These are phyloP conservation scores for Candida nanaspora DNA, from an alignment of 805 yeast species.

Conservation along the genomic window DNA sequence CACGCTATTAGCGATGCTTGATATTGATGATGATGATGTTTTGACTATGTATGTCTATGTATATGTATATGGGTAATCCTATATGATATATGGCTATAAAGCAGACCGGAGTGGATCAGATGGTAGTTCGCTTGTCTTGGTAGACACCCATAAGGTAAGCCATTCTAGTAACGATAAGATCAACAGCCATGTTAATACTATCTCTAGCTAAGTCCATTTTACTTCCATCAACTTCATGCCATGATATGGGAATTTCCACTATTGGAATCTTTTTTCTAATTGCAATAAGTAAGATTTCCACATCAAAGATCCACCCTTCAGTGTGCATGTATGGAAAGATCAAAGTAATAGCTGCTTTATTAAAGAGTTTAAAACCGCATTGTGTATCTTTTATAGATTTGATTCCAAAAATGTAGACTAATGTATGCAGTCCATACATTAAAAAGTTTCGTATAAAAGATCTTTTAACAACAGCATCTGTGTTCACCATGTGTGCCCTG, in stretches of 20 bases:
- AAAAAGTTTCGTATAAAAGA: constrained; percentile 80
- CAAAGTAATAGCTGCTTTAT: constrained; percentile 50
- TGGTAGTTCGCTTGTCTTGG: constrained; percentile 8
- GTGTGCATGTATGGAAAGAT: constrained; percentile 92
- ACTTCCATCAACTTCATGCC: constrained; percentile 97
- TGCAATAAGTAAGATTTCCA: constrained; percentile 81
- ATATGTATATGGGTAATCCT: background rate
- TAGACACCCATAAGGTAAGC: constrained; percentile 86
- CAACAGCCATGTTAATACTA: constrained; percentile 88
- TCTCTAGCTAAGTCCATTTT: constrained; percentile 90
- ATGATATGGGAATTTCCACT: constrained; percentile 77
- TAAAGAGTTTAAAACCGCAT: constrained; percentile 94
- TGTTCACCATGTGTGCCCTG: constrained; percentile 92
- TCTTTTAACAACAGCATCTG: constrained; percentile 95
- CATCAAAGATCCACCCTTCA: constrained; percentile 98
- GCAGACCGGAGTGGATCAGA: background rate
- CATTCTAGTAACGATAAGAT: constrained; percentile 80
- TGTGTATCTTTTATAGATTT: constrained; percentile 87
- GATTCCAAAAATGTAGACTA: constrained; percentile 86
- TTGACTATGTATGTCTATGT: too few species aligned
- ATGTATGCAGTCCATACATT: constrained; percentile 86
- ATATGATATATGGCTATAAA: too few species aligned
- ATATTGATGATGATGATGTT: too few species aligned
- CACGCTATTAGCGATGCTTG: too few species aligned
- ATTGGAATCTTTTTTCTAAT: constrained; percentile 60